A percentile compares a stretch with the other conserved stretches of the same genome.
Conservation (phyloP, 2,329 filamentous ascomycete species). For the Emydomyces testavorans region DNA sequence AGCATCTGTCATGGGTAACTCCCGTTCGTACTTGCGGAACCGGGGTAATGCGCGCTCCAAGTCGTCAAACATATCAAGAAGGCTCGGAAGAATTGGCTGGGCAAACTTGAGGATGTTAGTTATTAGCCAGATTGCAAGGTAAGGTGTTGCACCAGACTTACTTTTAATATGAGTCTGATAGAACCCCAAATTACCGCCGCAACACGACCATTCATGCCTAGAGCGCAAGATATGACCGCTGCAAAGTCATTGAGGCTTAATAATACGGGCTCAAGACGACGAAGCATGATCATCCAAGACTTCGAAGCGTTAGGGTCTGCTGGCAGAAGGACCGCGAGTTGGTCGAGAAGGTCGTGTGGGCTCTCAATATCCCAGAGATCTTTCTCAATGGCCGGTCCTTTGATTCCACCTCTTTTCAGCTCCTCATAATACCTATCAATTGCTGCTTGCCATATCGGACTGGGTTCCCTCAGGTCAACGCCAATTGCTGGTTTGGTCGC, state of each 20-base stretch:
- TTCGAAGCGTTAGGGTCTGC: too few relatives aligned
- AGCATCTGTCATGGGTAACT: not conserved
- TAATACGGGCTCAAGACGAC: not conserved
- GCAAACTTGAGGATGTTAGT: not conserved
- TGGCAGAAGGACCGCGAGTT: not conserved
- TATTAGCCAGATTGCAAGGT: not conserved
- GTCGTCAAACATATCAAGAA: slow-evolving; percentile 3
- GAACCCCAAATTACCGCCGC: slow-evolving; percentile 3
- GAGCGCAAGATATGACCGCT: not conserved
- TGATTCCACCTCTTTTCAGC: not conserved
- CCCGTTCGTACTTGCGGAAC: not conserved
- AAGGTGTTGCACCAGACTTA: not conserved
- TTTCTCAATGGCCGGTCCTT: not conserved
- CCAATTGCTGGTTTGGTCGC: too few relatives aligned
- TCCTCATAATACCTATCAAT: slow-evolving; percentile 1
- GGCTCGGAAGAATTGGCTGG: not conserved
- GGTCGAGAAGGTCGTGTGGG: not conserved
- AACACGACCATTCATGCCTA: not conserved
- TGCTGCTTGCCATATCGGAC: not conserved
- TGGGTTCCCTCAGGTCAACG: too few relatives aligned
- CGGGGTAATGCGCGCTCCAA: not conserved
- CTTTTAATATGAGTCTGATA: not conserved
- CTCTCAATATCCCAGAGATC: slow-evolving; percentile 1
- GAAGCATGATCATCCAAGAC: not conserved
- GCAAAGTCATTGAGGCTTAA: slow-evolving; percentile 4